Conservation (phyloP, 176 grass and related monocot genomes). For the Hyparrhenia diplandra region DNA sequence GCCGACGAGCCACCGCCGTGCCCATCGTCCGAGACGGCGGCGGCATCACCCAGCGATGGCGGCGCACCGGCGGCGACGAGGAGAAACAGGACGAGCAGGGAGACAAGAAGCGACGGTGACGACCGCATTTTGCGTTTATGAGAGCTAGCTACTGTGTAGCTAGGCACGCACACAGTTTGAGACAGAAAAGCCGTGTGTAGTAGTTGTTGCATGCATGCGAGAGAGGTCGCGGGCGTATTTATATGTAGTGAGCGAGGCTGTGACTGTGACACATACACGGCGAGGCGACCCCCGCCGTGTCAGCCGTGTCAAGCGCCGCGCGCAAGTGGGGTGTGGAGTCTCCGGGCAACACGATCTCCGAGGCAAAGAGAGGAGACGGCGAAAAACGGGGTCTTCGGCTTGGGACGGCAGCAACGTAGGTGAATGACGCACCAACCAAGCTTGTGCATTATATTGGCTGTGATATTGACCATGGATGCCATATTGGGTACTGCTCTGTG, state of each 20-base stretch:
- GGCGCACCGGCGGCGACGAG: neutral
- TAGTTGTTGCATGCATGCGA: neutral
- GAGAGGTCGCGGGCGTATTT: neutral
- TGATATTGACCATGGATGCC: neutral
- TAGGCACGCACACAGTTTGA: neutral
- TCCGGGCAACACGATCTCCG: neutral
- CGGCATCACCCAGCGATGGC: neutral
- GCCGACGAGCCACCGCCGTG: neutral
- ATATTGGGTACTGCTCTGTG: neutral
- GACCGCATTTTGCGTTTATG: neutral
- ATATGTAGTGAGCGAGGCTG: neutral
- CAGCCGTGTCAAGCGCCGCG: neutral
- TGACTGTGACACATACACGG: neutral
- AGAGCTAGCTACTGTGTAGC: neutral
- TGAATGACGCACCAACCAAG: too few relatives aligned
- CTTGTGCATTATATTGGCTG: neutral
- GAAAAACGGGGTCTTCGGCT: constrained; percentile 10
- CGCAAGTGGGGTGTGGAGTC: neutral
- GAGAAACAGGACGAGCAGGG: neutral
- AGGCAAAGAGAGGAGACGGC: neutral
- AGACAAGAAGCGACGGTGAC: neutral
- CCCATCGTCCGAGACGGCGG: neutral
- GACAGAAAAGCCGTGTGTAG: too few relatives aligned
- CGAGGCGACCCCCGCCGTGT: neutral
- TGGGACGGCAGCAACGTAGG: neutral